Conservation (phyloP, 2,329 filamentous ascomycete genomes). For the Fusarium burgessii region DNA sequence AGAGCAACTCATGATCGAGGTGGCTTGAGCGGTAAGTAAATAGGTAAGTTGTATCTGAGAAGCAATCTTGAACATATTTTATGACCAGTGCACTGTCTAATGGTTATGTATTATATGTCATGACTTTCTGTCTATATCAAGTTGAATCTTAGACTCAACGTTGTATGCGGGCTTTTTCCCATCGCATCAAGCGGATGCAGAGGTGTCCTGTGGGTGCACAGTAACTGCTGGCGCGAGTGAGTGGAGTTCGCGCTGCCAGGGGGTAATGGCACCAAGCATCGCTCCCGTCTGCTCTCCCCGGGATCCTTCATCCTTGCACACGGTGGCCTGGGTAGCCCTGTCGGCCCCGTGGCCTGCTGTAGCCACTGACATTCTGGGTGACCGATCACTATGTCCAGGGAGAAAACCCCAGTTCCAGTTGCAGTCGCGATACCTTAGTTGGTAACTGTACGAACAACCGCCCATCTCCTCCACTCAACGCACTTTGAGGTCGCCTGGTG, state of each 20-base stretch:
- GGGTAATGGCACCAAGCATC: conserved; percentile 42
- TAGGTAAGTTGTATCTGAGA: neutral
- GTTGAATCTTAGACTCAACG: conserved; percentile 24
- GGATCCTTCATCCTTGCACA: conserved; percentile 32
- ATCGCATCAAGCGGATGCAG: conserved; percentile 38
- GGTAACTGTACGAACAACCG: conserved; percentile 29
- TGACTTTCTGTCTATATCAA: conserved; percentile 17
- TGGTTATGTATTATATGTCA: conserved; percentile 2
- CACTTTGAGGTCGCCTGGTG: conserved; percentile 44
- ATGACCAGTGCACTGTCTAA: neutral
- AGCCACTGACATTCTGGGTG: conserved; percentile 30
- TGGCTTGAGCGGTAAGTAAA: neutral
- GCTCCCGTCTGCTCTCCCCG: conserved; percentile 41
- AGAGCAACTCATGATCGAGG: neutral
- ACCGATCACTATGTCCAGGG: conserved; percentile 37
- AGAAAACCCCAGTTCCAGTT: conserved; percentile 22
- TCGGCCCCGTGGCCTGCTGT: conserved; percentile 35
- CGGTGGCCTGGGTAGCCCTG: conserved; percentile 37
- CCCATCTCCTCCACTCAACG: conserved; percentile 40
- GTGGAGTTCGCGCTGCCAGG: conserved; percentile 39
- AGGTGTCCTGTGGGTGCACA: conserved; percentile 33
- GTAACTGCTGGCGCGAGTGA: conserved; percentile 42
- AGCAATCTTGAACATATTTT: neutral
- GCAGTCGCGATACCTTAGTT: conserved; percentile 16
- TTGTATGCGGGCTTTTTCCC: conserved; percentile 31